Evolutionary conservation across 139 green algal genomes (phyloP).

Genomic region (Trebouxia sp.): DNA sequence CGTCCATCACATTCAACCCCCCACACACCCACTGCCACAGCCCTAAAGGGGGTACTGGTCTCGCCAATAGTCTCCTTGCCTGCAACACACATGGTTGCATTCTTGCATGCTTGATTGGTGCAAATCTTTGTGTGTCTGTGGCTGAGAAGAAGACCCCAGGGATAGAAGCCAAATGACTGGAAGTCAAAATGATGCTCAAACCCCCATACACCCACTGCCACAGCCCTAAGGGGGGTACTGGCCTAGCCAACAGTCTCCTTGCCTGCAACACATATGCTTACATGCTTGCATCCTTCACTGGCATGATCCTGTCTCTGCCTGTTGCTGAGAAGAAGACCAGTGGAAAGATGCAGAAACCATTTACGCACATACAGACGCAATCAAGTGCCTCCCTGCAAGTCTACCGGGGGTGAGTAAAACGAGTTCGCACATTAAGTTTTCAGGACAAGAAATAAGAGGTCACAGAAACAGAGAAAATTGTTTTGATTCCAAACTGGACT

Average conservation of each 20-base stretch:
- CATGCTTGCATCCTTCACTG: neutral
- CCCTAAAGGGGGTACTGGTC: neutral
- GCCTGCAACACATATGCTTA: neutral
- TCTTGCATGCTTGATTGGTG: neutral
- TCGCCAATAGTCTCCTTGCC: neutral
- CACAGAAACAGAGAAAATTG: too few species aligned
- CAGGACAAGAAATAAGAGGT: too few species aligned
- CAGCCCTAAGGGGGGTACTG: neutral
- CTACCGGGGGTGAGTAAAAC: too few species aligned
- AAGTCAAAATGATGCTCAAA: too few species aligned
- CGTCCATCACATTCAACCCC: neutral
- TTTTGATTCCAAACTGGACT: too few species aligned
- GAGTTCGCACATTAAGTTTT: too few species aligned
- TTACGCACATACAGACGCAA: too few species aligned
- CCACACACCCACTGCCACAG: constrained; percentile 2
- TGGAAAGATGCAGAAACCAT: too few species aligned
- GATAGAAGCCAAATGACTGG: too few species aligned
- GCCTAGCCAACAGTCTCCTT: neutral
- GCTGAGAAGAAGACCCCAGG: neutral
- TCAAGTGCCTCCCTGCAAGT: too few species aligned
- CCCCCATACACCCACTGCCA: neutral
- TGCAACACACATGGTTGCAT: neutral
- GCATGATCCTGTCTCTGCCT: neutral
- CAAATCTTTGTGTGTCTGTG: neutral
- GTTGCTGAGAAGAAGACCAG: neutral